These are phyloP conservation scores for Cladorrhinum sp. DNA, from an alignment of 2,329 filamentous ascomycete species.

Conservation along the genomic window DNA sequence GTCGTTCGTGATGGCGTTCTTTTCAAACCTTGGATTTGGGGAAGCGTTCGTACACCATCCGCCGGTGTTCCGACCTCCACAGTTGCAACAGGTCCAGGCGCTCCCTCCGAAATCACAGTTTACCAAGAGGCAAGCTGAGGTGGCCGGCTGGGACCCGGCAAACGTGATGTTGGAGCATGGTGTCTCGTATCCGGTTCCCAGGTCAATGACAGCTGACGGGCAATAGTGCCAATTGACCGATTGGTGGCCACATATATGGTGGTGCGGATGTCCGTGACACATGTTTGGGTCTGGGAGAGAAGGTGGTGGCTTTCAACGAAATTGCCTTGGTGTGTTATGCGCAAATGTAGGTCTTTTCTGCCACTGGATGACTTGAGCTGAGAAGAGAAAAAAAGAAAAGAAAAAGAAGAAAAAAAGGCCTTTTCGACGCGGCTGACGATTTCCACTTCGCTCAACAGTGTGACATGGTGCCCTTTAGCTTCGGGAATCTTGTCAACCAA, in stretches of 20 bases:
- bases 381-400: too few species aligned
- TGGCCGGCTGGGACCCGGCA: constrained; percentile 43
- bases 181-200: constrained; percentile 47
- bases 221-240: constrained; percentile 56
- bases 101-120: constrained; percentile 51
- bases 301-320: constrained; percentile 4
- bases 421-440: background rate
- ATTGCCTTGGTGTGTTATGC: background rate
- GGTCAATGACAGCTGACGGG: constrained; percentile 46
- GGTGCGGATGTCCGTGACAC: constrained; percentile 54
- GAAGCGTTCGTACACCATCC: constrained; percentile 49
- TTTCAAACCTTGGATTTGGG: constrained; percentile 31
- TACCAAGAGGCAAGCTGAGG: constrained; percentile 45
- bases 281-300: constrained; percentile 34
- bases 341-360: constrained; percentile 8
- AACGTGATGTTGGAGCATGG: constrained; percentile 50
- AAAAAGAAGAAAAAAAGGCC: background rate
- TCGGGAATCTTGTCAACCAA: background rate
- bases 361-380: background rate
- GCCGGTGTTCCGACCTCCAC: constrained; percentile 48
- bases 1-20: constrained; percentile 33
- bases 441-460: background rate
- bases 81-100: constrained; percentile 55
- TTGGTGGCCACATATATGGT: constrained; percentile 52
- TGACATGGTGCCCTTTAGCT: background rate